Conservation (phyloP, 106 monocot species). For the Allium cepa region DNA sequence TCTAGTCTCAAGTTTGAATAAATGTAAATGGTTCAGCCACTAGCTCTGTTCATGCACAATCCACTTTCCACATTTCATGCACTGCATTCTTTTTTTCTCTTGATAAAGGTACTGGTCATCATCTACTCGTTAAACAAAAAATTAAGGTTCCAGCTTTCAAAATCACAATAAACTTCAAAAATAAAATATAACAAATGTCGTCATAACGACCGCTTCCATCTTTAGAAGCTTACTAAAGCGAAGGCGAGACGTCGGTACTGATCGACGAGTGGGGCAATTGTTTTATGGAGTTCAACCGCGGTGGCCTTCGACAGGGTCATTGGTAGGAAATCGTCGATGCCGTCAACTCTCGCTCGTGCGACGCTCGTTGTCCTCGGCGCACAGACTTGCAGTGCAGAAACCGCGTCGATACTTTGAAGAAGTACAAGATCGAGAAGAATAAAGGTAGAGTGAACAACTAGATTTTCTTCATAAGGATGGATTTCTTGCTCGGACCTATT, state of each 20-base stretch:
- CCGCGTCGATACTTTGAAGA: conserved; percentile 86
- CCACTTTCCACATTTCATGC: too few relatives aligned
- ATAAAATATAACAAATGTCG: conserved; percentile 14
- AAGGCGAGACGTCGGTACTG: conserved; percentile 71
- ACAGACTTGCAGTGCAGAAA: conserved; percentile 92
- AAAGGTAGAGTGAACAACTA: conserved; percentile 29
- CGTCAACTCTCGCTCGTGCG: conserved; percentile 66
- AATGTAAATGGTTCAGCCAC: too few relatives aligned
- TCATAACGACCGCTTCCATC: conserved; percentile 58
- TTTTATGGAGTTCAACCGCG: conserved; percentile 72
- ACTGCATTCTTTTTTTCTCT: too few relatives aligned
- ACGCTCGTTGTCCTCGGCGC: conserved; percentile 39
- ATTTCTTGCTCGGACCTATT: conserved; percentile 34
- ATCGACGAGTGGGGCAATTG: conserved; percentile 85
- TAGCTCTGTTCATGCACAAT: too few relatives aligned
- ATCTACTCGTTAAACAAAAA: too few relatives aligned
- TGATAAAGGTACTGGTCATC: too few relatives aligned
- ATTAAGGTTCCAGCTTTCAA: background rate
- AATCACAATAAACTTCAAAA: conserved; percentile 9
- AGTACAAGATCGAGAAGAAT: conserved; percentile 70
- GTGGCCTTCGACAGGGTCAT: conserved; percentile 83
- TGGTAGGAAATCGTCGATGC: conserved; percentile 92
- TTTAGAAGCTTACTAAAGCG: conserved; percentile 92
- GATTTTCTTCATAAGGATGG: conserved; percentile 60
- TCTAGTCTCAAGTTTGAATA: too few relatives aligned